Percentiles rank a stretch among this genome's conserved stretches.
These are phyloP conservation scores for Pascua sp. DNA, from an alignment of 1,284 basidiomycete species.

Conservation along the genomic window DNA sequence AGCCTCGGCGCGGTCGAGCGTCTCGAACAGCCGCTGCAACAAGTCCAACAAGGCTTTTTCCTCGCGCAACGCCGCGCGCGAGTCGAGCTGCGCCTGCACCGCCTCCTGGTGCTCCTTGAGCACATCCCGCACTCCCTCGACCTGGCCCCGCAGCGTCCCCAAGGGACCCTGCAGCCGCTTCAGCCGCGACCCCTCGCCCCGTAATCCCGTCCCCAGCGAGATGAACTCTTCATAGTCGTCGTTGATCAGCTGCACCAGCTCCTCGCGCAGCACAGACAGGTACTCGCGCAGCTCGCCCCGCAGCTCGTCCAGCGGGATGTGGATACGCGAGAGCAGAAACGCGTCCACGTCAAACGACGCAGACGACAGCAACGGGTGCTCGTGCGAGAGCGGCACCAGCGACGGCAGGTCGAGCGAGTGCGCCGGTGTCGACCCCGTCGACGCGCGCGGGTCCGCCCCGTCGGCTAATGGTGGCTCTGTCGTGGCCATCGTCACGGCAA, in stretches of 20 bases:
- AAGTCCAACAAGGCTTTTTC: constrained; percentile 82
- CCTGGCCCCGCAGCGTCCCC: constrained; percentile 60
- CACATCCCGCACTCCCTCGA: constrained; percentile 52
- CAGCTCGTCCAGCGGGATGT: constrained; percentile 81
- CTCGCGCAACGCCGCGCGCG: constrained; percentile 69
- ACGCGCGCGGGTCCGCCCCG: no score
- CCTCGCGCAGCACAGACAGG: constrained; percentile 75
- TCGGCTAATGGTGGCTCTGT: no score
- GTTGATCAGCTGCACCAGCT: constrained; percentile 91
- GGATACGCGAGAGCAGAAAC: constrained; percentile 81
- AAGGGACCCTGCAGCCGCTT: constrained; percentile 66
- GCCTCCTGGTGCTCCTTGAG: constrained; percentile 58
- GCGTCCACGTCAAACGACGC: constrained; percentile 74
- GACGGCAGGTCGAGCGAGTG: constrained; percentile 61
- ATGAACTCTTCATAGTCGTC: constrained; percentile 98
- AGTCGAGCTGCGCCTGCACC: constrained; percentile 71
- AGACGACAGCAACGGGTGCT: constrained; percentile 67
- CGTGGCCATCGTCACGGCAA: no score
- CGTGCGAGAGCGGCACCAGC: constrained; percentile 72
- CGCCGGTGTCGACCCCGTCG: constrained; percentile 12
- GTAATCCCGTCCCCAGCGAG: constrained; percentile 81
- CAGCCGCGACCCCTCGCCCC: constrained; percentile 73
- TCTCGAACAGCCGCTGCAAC: constrained; percentile 82
- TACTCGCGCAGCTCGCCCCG: constrained; percentile 83
- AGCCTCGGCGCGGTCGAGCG: constrained; percentile 73